phyloP scores from a whole-genome alignment of 2,329 filamentous ascomycete species.

The Nemania sp. region DNA sequence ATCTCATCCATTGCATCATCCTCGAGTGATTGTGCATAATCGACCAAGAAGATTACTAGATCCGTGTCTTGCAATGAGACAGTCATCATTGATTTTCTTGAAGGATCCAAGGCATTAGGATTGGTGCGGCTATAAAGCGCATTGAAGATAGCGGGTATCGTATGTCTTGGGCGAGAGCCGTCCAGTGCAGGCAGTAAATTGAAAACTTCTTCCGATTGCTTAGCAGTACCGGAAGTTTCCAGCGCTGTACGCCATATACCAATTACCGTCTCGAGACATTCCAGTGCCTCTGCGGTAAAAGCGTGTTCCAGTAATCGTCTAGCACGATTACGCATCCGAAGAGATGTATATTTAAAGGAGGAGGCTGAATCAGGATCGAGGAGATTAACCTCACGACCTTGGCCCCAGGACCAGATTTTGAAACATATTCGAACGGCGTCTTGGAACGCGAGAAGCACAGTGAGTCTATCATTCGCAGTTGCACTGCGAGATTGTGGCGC shows the following conservation, averaged over 20 bases:
- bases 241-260: conserved; percentile 72
- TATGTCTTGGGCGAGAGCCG: conserved; percentile 86
- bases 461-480: conserved; percentile 90
- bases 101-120: conserved; percentile 74
- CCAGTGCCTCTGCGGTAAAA: conserved; percentile 87
- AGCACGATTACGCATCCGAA: conserved; percentile 88
- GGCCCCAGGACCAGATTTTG: conserved; percentile 92
- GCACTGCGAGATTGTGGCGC: conserved; percentile 74
- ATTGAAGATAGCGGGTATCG: conserved; percentile 92
- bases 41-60: conserved; percentile 83
- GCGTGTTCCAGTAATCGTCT: conserved; percentile 88
- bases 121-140: conserved; percentile 95
- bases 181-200: conserved; percentile 89
- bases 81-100: conserved; percentile 84
- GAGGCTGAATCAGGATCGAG: conserved; percentile 72
- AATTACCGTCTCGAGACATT: conserved; percentile 89
- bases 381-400: conserved; percentile 58
- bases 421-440: conserved; percentile 93
- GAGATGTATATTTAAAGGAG: conserved; percentile 87
- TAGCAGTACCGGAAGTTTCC: conserved; percentile 50
- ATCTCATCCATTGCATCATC: conserved; percentile 99
- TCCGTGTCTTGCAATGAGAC: conserved; percentile 82
- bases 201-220: conserved; percentile 71
- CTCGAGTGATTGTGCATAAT: conserved; percentile 86
- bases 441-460: conserved; percentile 93